phyloP scores from a whole-genome alignment of 495 filamentous ascomycete genomes.

The Aspergillus indologenus region DNA sequence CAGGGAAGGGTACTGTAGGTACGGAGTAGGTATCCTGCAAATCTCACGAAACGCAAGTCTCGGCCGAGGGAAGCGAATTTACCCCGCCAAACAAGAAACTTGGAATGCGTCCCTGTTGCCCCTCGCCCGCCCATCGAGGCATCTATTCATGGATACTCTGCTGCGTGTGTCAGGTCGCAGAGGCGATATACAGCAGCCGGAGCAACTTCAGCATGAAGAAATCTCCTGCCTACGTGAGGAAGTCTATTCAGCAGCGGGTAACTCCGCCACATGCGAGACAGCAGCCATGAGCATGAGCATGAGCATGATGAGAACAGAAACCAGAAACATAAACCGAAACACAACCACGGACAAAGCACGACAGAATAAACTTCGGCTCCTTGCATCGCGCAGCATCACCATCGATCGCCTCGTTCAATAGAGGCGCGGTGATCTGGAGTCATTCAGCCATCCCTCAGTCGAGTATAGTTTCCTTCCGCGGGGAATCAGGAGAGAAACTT shows the following conservation, averaged over 20 bases:
- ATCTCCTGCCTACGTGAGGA: neutral
- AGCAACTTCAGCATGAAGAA: neutral
- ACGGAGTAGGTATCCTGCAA: no score
- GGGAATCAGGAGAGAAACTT: neutral
- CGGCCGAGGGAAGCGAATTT: neutral
- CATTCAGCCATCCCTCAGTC: neutral
- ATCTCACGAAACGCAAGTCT: no score
- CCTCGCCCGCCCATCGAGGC: neutral
- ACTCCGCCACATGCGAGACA: neutral
- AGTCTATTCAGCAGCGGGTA: neutral
- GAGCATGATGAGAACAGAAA: no score
- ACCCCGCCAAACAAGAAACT: neutral
- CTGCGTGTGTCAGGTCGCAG: neutral
- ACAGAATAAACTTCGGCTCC: neutral
- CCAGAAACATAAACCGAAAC: no score
- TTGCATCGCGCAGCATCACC: constrained; percentile 2
- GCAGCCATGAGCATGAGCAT: neutral
- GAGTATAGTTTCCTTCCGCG: neutral
- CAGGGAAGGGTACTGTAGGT: no score
- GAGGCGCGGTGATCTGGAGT: neutral
- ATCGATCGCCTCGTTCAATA: constrained; percentile 4
- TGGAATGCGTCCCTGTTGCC: neutral
- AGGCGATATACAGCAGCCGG: neutral
- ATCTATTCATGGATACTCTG: neutral
- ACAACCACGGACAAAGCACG: no score